Evolutionary conservation across 2,329 filamentous ascomycete species (phyloP).

Genomic region (Ilyonectria robusta): DNA sequence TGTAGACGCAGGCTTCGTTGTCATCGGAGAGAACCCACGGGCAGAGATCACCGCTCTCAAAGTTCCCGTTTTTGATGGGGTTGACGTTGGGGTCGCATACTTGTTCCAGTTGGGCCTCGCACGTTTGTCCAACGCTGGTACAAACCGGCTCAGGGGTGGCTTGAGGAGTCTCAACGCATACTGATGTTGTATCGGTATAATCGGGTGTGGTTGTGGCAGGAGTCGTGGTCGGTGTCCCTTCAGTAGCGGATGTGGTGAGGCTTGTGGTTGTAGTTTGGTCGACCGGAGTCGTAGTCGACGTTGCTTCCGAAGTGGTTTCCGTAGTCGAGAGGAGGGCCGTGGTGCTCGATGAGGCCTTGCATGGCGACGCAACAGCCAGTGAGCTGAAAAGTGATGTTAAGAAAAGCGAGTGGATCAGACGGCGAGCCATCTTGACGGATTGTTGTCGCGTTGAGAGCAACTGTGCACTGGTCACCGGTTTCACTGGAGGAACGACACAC

Average conservation of each 20-base stretch:
- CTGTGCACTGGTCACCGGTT: not conserved
- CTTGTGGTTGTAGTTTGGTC: not conserved
- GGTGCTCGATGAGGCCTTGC: not conserved
- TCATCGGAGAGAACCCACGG: not conserved
- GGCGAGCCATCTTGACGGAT: not conserved
- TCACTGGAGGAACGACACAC: not conserved
- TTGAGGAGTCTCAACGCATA: too few species aligned
- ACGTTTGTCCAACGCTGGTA: not conserved
- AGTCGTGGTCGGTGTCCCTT: too few species aligned
- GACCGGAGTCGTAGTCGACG: too few species aligned
- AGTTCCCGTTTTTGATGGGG: not conserved
- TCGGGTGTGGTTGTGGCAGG: too few species aligned
- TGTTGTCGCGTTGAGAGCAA: not conserved
- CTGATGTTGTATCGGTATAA: too few species aligned
- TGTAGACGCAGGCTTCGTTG: not conserved
- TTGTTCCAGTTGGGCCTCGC: too few species aligned
- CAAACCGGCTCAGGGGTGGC: not conserved
- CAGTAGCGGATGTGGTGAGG: not conserved
- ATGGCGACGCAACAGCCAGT: not conserved
- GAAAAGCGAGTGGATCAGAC: not conserved
- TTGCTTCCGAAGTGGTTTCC: not conserved
- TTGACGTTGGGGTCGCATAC: too few species aligned
- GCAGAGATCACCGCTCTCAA: not conserved
- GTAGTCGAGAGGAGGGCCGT: not conserved
- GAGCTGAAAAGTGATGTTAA: not conserved